Evolutionary conservation across 1,139 yeast genomes (phyloP), one percentile per base, ranked within the genome.

Genomic region (Tardiomyces blankii): DNA sequence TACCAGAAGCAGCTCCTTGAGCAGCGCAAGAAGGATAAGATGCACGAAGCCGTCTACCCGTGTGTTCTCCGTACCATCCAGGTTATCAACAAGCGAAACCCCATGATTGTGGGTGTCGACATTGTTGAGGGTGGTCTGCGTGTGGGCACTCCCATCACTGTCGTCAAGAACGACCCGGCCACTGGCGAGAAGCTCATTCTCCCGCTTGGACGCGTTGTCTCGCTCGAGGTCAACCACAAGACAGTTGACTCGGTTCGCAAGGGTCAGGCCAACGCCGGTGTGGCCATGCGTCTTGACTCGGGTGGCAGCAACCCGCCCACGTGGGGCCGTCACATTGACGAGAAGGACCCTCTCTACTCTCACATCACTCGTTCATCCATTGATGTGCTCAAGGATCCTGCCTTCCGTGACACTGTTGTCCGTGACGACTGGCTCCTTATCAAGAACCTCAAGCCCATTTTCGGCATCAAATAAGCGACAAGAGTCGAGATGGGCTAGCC

Each of bases 241-340:
- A 70, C 95, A 35, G 74, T 73, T 35, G 86, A 79, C 46, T 65
- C 72, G 38, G 95, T 89, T 43, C 85, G 87, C 71, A 91, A 86
- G 75, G 96, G 96, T 40, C 95, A 86, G 67, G 85, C 97, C 18
- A 78, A 86, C 54, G 96, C 95, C 30, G 99, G 98, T 77, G 97
- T 91, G 52, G 98, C 99, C 51, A 85, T 91, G 83, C 82, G 98
- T 74, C 75, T 91, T 62, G 98, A 91, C 49, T 82, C 88, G 57
- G 95, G 95, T 49, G 80, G 93, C 25, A 75, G 88, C 46, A 91
- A 86, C 53, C 95, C 88, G 69, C 97, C 98, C 48, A 82, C 87
- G 16, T 91, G 97, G 97, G 99, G 99, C 52, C 87, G 98, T 73
- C 99, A 91, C 63, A 94, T 91, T 58, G 96, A 88, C 63, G 98